Evolutionary conservation across 192 early-diverging fungal species (phyloP).

Genomic region (Borealophlyctis nickersoniae): DNA sequence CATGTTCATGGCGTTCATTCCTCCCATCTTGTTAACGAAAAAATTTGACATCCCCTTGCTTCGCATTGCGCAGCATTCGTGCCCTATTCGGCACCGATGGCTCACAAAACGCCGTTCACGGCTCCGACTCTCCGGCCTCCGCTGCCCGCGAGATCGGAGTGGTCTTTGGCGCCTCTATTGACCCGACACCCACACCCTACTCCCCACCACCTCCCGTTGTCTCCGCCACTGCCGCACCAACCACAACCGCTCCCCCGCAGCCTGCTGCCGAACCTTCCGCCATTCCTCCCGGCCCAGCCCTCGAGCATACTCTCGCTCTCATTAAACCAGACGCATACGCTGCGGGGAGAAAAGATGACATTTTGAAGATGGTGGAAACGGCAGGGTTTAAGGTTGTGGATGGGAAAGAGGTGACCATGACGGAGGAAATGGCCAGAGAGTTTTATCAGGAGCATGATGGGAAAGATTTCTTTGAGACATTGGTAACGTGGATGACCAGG

Average conservation of each 20-base stretch:
- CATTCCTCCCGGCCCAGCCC: no score
- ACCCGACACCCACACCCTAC: constrained; percentile 9
- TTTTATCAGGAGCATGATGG: constrained; percentile 46
- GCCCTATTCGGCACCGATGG: constrained; percentile 43
- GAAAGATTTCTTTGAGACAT: constrained; percentile 40
- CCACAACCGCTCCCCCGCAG: constrained; percentile 15
- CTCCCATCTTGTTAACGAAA: background rate
- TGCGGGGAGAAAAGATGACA: constrained; percentile 14
- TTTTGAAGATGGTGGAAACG: constrained; percentile 25
- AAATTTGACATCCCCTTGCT: background rate
- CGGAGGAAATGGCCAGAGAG: constrained; percentile 34
- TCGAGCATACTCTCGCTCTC: constrained; percentile 43
- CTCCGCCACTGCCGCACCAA: constrained; percentile 1
- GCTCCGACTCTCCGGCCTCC: constrained; percentile 33
- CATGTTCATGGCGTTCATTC: constrained; percentile 21
- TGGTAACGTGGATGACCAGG: constrained; percentile 56
- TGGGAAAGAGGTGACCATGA: constrained; percentile 26
- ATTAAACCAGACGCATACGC: constrained; percentile 47
- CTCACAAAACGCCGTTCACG: constrained; percentile 47
- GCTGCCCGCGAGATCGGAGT: constrained; percentile 39
- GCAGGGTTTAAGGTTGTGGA: constrained; percentile 34
- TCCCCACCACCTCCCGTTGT: background rate
- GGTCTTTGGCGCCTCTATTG: constrained; percentile 30
- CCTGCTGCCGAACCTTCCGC: no score
- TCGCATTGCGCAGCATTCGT: constrained; percentile 30